Evolutionary conservation across 2,329 filamentous ascomycete genomes (phyloP), one percentile per base, ranked within the genome.

Genomic region (Pestalotiopsis sp.): DNA sequence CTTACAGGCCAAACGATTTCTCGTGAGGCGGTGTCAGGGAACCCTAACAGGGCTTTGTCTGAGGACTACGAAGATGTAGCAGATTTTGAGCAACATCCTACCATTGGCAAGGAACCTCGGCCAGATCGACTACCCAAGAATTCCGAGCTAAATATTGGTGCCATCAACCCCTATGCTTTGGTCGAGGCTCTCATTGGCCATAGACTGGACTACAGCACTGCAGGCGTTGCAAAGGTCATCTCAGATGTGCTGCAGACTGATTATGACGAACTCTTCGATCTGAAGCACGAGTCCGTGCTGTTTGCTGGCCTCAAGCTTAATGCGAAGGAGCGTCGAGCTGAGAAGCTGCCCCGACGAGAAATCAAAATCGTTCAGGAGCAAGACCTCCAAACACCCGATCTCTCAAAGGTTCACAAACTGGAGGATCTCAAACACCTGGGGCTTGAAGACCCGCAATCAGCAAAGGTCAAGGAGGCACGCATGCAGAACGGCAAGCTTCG

Each of bases 231-330:
- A 24, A 71, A 73, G 13, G 76, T 84, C 66, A 71, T 84, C 38
- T 76, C 79, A 61, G 80, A 80, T 61, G 77, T 82, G 30, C 77
- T 84, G 26, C 81, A 83, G 74, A 83, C 81, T n/a, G 81, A 83
- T 71, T 84, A 84, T 66, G 79, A 83, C 59, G 82, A 84, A 73
- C 79, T 83, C 57, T 84, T 84, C 64, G 82, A 83, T 73, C 74
- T 83, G 78, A 81, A 79, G 70, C 78, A 82, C 71, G 65, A 73
- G 63, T 83, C 82, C 24, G 76, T 82, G 22, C 77, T 84, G 13
- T 83, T 77, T 64, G 79, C 81, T 3, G 82, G 82, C 17, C 74
- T 82, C 44, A 78, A 77, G 73, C 78, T 83, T 66, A 78, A 81
- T 70, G 71, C 79, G 68, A 73, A 80, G 68, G 75, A 80, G 64